Evolutionary conservation across 768 basidiomycete species (phyloP).

Genomic region (Dictyophora rubrovolvata): DNA sequence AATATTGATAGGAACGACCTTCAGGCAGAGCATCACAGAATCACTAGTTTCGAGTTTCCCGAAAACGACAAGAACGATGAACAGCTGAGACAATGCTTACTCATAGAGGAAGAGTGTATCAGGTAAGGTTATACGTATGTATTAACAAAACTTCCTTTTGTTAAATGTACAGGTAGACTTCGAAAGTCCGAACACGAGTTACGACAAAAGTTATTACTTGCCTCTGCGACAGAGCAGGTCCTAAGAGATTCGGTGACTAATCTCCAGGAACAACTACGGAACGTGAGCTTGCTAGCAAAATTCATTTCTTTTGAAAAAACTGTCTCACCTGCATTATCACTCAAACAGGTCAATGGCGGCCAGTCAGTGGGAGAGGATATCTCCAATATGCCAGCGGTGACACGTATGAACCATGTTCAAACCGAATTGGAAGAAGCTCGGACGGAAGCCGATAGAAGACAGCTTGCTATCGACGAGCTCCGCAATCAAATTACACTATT

Average conservation of each 20-base stretch:
- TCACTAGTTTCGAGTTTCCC: background rate
- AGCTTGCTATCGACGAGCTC: background rate
- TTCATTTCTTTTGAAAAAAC: no score
- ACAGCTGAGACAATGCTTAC: background rate
- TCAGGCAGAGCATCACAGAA: background rate
- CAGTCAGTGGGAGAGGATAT: background rate
- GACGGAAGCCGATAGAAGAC: background rate
- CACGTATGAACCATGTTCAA: background rate
- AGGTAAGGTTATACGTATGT: background rate
- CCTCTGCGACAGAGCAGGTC: background rate
- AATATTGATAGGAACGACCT: background rate
- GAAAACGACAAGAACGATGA: background rate
- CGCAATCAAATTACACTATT: background rate
- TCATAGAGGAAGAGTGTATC: constrained; percentile 7
- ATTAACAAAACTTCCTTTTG: background rate
- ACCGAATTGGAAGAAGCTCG: background rate
- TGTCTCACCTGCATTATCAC: no score
- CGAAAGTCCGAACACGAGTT: constrained; percentile 1
- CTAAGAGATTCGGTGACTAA: background rate
- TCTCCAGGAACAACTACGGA: background rate
- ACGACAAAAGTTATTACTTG: constrained; percentile 2
- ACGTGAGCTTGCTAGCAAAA: background rate
- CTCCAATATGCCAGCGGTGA: background rate
- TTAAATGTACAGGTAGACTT: background rate
- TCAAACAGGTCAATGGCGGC: background rate